These are phyloP conservation scores for Herpomyces periplanetae DNA, from an alignment of 2,329 filamentous ascomycete genomes.

Conservation along the genomic window DNA sequence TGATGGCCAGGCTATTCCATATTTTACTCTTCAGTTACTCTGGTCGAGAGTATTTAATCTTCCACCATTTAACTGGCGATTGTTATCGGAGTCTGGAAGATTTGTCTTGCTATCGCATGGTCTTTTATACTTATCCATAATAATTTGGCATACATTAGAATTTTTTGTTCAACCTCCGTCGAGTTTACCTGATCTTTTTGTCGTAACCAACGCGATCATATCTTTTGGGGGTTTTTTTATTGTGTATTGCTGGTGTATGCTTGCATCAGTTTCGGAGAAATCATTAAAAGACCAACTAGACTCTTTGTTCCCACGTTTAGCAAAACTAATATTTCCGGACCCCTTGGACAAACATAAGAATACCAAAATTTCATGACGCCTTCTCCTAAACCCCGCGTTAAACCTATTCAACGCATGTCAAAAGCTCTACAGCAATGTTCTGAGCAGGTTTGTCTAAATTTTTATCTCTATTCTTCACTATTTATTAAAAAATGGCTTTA, in stretches of 20 bases:
- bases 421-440: too few relatives aligned
- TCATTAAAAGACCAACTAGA: too few relatives aligned
- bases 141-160: constrained; percentile 40
- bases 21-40: constrained; percentile 39
- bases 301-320: too few relatives aligned
- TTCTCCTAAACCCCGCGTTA: too few relatives aligned
- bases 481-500: too few relatives aligned
- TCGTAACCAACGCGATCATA: constrained; percentile 53
- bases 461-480: too few relatives aligned
- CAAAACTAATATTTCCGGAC: too few relatives aligned
- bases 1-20: constrained; percentile 48
- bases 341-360: too few relatives aligned
- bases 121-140: constrained; percentile 35
- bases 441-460: too few relatives aligned
- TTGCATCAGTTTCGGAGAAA: too few relatives aligned
- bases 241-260: constrained; percentile 69
- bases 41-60: constrained; percentile 75
- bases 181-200: constrained; percentile 67
- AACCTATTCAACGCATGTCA: too few relatives aligned
- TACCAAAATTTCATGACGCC: too few relatives aligned
- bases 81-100: constrained; percentile 9
- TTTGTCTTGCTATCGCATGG: constrained; percentile 21
- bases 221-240: constrained; percentile 50
- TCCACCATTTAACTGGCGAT: constrained; percentile 17
- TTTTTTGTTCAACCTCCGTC: constrained; percentile 22